Evolutionary conservation across 2,329 filamentous ascomycete genomes (phyloP).

Genomic region (Penicillium brasilianum): DNA sequence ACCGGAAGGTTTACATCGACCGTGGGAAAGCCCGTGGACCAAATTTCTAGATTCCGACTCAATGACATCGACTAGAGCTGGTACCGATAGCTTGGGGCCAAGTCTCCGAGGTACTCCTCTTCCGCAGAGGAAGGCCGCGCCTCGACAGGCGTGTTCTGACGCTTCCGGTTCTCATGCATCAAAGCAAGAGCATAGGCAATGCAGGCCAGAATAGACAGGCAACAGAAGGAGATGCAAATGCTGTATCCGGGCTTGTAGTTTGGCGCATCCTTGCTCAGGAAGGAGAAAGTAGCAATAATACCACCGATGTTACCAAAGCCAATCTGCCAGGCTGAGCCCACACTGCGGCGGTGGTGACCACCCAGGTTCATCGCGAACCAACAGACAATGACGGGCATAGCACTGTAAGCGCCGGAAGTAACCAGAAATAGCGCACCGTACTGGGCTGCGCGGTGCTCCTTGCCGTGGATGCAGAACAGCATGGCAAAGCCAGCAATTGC

Average conservation of each 20-base stretch:
- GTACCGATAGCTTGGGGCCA: conserved; percentile 50
- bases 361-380: conserved; percentile 83
- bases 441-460: conserved; percentile 62
- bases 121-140: conserved; percentile 38
- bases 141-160: conserved; percentile 39
- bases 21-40: neutral
- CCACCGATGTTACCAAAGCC: conserved; percentile 79
- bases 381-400: conserved; percentile 87
- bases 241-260: conserved; percentile 73
- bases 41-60: neutral
- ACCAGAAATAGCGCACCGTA: conserved; percentile 85
- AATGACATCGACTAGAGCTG: conserved; percentile 32
- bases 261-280: conserved; percentile 68
- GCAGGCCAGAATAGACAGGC: conserved; percentile 64
- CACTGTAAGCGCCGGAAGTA: conserved; percentile 77
- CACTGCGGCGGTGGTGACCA: conserved; percentile 71
- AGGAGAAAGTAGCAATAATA: conserved; percentile 76
- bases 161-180: conserved; percentile 47
- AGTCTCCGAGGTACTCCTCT: conserved; percentile 45
- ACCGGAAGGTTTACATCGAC: neutral
- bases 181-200: conserved; percentile 45
- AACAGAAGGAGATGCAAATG: conserved; percentile 76
- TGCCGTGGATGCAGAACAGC: conserved; percentile 71
- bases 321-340: conserved; percentile 77
- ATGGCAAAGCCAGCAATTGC: conserved; percentile 77